A percentile compares a stretch with the other conserved stretches of the same genome.
phyloP scores from a whole-genome alignment of 1,284 basidiomycete genomes.

The Cryptococcus sp. region DNA sequence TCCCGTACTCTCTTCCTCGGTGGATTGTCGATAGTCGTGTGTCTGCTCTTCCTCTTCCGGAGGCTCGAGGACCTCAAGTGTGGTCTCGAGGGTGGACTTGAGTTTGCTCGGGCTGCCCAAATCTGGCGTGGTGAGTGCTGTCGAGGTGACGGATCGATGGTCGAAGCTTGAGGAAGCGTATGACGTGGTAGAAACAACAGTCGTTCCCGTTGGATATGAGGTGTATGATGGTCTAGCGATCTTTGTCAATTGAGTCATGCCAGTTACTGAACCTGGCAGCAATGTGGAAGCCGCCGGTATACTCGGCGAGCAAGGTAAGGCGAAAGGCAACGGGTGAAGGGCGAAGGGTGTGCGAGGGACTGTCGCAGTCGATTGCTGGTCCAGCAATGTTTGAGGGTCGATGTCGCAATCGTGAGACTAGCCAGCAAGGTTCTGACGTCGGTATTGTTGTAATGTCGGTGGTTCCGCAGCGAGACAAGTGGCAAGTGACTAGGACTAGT shows the following conservation, averaged over 20 bases:
- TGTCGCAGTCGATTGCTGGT: no score
- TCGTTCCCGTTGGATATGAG: conserved; percentile 25
- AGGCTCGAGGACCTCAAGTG: conserved; percentile 22
- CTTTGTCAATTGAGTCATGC: not conserved
- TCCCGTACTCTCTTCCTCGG: not conserved
- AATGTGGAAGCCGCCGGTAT: no score
- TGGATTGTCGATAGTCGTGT: no score
- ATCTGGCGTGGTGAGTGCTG: conserved; percentile 36
- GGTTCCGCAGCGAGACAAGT: no score
- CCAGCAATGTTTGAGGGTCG: no score
- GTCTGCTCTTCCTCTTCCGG: conserved; percentile 3
- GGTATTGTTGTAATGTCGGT: no score
- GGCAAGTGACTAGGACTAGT: no score
- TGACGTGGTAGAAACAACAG: conserved; percentile 27
- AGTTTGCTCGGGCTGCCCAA: conserved; percentile 22
- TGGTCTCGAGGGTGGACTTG: conserved; percentile 21
- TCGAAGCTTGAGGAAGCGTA: conserved; percentile 18
- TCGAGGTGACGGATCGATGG: conserved; percentile 18
- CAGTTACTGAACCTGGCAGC: not conserved
- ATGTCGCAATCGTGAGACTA: no score
- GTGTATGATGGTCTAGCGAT: conserved; percentile 11
- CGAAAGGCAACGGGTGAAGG: no score
- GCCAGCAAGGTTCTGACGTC: no score
- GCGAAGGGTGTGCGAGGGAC: no score
- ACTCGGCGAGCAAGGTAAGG: no score